A percentile compares a stretch with the other conserved stretches of the same genome.
Evolutionary conservation across 148 eudicot species (phyloP).

Genomic region (Silene uniflora): DNA sequence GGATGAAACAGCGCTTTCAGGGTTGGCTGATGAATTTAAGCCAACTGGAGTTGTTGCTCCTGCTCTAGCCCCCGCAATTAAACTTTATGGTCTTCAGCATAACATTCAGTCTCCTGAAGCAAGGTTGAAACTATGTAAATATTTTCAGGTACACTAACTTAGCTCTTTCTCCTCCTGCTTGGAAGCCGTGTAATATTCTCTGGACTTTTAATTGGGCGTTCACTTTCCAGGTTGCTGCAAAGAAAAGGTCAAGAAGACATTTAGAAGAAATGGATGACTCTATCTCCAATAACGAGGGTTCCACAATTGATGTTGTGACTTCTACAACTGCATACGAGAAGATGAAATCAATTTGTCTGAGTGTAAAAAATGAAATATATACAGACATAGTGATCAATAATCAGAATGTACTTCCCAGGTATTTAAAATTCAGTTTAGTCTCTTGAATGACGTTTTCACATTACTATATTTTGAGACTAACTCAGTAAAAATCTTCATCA

Average conservation of each 20-base stretch:
- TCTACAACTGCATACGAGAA: slow-evolving; percentile 30
- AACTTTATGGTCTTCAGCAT: slow-evolving; percentile 35
- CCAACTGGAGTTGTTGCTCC: slow-evolving; percentile 35
- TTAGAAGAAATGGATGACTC: slow-evolving; percentile 31
- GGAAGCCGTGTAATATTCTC: background rate
- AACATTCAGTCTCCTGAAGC: slow-evolving; percentile 36
- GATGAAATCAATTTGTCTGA: slow-evolving; percentile 36
- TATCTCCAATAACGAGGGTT: slow-evolving; percentile 23
- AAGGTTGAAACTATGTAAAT: slow-evolving; percentile 35
- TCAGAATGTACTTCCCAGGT: slow-evolving; percentile 38
- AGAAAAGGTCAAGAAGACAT: slow-evolving; percentile 37
- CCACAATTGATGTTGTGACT: slow-evolving; percentile 22
- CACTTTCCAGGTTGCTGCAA: slow-evolving; percentile 36
- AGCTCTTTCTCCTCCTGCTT: background rate
- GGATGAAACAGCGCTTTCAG: slow-evolving; percentile 36
- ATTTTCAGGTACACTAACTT: slow-evolving; percentile 32
- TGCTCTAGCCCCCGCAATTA: slow-evolving; percentile 34
- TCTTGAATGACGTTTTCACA: background rate
- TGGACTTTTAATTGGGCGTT: background rate
- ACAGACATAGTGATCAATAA: slow-evolving; percentile 35
- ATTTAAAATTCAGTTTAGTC: background rate
- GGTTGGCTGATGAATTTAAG: slow-evolving; percentile 31
- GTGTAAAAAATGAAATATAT: slow-evolving; percentile 33
- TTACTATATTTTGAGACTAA: background rate
- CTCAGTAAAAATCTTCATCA: background rate